phyloP scores from a whole-genome alignment of 2,329 filamentous ascomycete genomes.

The Akanthomyces lecanii region DNA sequence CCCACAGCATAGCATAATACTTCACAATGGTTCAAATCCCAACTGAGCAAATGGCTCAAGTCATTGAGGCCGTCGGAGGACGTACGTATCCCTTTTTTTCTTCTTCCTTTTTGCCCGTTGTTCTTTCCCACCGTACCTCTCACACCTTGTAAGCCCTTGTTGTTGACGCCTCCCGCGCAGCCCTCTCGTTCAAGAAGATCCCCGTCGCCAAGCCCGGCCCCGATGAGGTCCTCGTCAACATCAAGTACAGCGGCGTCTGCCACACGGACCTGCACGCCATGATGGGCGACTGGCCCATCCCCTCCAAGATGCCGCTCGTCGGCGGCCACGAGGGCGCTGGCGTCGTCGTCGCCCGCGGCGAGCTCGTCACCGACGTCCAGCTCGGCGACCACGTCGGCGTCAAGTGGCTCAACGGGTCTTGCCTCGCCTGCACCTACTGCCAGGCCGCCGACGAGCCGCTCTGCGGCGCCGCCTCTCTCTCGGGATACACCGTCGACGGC shows the following conservation, averaged over 20 bases:
- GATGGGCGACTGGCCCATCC: conserved; percentile 84
- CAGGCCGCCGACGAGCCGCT: conserved; percentile 76
- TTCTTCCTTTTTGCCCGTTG: conserved; percentile 24
- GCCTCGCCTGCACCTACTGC: conserved; percentile 80
- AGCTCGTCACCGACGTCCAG: conserved; percentile 64
- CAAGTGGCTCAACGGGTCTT: conserved; percentile 91
- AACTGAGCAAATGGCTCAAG: conserved; percentile 84
- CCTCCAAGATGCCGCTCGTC: conserved; percentile 77
- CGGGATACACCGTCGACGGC: conserved; percentile 89
- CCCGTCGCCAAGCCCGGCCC: conserved; percentile 75
- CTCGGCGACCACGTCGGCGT: conserved; percentile 84
- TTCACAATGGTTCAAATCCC: conserved; percentile 54
- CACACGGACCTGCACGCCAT: conserved; percentile 79
- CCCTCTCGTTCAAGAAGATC: conserved; percentile 72
- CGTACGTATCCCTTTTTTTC: conserved; percentile 39
- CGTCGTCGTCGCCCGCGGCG: conserved; percentile 73
- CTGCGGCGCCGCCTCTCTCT: conserved; percentile 69
- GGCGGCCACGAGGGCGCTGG: conserved; percentile 80
- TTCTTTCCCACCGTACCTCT: neutral
- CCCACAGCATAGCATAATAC: conserved; percentile 18
- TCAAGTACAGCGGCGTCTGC: conserved; percentile 88
- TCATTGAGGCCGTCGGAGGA: conserved; percentile 76
- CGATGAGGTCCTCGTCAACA: conserved; percentile 87
- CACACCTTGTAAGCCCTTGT: neutral
- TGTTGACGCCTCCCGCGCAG: conserved; percentile 31